Evolutionary conservation across 306 rosid genomes (phyloP).

Genomic region (Acacia crassicarpa): DNA sequence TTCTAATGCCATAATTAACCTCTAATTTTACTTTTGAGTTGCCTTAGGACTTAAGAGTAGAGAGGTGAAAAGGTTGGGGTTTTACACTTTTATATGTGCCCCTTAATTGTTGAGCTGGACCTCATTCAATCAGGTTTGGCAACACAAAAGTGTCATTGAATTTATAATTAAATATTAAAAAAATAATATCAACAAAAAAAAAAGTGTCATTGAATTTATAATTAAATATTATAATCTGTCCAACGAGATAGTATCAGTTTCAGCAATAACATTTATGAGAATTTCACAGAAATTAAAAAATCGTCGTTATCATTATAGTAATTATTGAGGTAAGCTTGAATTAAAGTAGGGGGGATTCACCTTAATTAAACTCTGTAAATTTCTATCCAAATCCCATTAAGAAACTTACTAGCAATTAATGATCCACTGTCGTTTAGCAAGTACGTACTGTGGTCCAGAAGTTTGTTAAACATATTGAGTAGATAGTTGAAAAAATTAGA

Average conservation of each 20-base stretch:
- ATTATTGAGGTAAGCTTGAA: background rate
- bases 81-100: background rate
- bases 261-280: background rate
- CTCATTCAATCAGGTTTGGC: background rate
- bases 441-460: background rate
- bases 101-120: background rate
- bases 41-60: background rate
- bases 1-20: background rate
- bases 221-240: no score
- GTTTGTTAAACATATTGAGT: no score
- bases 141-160: background rate
- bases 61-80: background rate
- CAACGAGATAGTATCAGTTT: background rate
- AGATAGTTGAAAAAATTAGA: no score
- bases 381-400: background rate
- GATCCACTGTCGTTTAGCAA: background rate
- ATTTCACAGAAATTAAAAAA: background rate
- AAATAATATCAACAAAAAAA: no score
- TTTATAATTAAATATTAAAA: no score
- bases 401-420: background rate
- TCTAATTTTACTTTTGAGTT: background rate
- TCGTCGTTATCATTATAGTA: background rate
- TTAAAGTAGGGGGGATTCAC: background rate
- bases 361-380: background rate
- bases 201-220: background rate